Evolutionary conservation across 1,284 basidiomycete genomes (phyloP), one percentile per base, ranked within the genome.

Genomic region (Puccinia horiana): DNA sequence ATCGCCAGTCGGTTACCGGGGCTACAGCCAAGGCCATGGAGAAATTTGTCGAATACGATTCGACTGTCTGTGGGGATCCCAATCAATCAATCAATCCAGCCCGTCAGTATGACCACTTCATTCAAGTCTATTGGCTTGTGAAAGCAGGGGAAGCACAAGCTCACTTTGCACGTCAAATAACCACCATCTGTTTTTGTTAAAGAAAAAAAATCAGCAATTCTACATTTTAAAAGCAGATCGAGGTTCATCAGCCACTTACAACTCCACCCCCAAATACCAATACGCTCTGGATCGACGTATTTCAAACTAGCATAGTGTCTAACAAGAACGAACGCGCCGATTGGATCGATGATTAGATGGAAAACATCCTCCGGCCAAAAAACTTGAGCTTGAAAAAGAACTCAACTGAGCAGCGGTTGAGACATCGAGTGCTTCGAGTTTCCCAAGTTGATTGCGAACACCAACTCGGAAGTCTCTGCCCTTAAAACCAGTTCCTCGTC

Each of bases 261-360:
- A 42, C 79, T 81, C 94, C 95, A 97, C 69, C 95, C 95, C 94
- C 94, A 96, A 52, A 98, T 92, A 0, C 96, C 96, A 63, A 98
- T 93, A 65, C 94, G 89, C 85, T 90, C 91, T 58, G 91, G 89
- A 86, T 96, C 94, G 92, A 94, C 76, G 90, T 89, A 88, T 91
- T 94, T 82, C 90, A 89, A 12, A 91, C 92, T 92, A 92, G 94
- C 61, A 90, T 87, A 84, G 92, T 93, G 82, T 49, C 65, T 65
- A 49, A 26, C 9, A 44, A 2, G 35, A 44, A 29, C n/a, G 18
- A 29, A 61, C 20, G 56, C n/a, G 18, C 8, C 42, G 20, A 49
- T 42, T 16, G 18, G 29, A 37, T 14, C n/a, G 72, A 35, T 89
- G 90, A 83, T 84, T 92, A 92, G 90, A 92, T 54, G 54, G 52